phyloP scores from a whole-genome alignment of 768 basidiomycete species.

The Rhizopogon roseolus region DNA sequence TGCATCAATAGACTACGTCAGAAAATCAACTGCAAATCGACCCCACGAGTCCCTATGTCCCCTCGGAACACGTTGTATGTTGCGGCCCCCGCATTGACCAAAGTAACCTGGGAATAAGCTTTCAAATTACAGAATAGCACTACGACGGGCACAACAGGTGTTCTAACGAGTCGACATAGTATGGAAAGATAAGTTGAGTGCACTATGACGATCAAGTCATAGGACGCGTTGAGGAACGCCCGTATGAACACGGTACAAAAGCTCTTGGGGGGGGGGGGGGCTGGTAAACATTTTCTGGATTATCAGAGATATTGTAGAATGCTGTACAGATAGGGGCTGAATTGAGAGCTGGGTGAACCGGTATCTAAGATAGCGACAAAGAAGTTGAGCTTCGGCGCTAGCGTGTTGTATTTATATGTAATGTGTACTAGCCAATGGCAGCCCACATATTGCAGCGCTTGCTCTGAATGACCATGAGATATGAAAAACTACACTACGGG shows the following conservation, averaged over 20 bases:
- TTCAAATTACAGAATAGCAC: slow-evolving; percentile 30
- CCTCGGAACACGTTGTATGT: slow-evolving; percentile 50
- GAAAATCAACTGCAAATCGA: too few relatives aligned
- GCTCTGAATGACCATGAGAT: background rate
- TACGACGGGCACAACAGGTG: slow-evolving; percentile 38
- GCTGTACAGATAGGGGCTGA: too few relatives aligned
- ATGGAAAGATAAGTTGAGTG: too few relatives aligned
- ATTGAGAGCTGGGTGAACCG: too few relatives aligned
- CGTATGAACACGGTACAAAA: slow-evolving; percentile 31
- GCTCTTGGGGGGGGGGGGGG: too few relatives aligned
- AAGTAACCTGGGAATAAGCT: slow-evolving; percentile 19
- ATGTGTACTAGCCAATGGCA: too few relatives aligned
- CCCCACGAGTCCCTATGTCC: too few relatives aligned
- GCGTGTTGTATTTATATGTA: too few relatives aligned
- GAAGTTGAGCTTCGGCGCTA: too few relatives aligned
- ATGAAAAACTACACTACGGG: background rate
- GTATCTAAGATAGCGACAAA: too few relatives aligned
- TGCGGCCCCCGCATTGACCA: slow-evolving; percentile 51
- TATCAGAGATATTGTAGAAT: background rate
- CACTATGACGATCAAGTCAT: slow-evolving; percentile 19
- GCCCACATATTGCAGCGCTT: background rate
- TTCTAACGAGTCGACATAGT: too few relatives aligned
- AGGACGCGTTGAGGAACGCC: slow-evolving; percentile 24
- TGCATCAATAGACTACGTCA: too few relatives aligned
- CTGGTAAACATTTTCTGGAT: background rate